Base-by-base conservation (phyloP, 164 flowering plant species). In the Stephania cephalantha region DNA sequence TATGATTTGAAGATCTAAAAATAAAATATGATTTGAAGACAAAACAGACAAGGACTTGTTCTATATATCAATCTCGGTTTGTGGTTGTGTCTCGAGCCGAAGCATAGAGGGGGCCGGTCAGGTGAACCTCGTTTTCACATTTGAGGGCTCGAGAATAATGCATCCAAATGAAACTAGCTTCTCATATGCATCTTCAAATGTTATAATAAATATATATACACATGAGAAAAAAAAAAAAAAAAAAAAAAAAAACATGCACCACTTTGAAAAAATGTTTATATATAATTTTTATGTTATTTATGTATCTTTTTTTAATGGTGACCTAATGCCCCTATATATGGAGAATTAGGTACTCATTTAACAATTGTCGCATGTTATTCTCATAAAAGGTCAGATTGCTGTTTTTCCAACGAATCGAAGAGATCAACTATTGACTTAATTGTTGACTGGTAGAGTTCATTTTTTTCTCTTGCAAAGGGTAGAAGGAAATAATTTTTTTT, bases 141-240 rank as follows among this genome's bases (percentile, higher is more conserved):
- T 70, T 75, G 68, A 75, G 69, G 77, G 67, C 78, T 45, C 73
- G 73, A 75, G 78, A 55, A 42, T 52, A 74, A 74, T 74, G 66
- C 61, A 25, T 65, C 75, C 75, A 64, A 73, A 73, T 3, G 46
- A 22, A 25, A 70, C 9, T 42, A 17, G 11, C 42, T 70, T 48
- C 72, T 70, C 46, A 9, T 30, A 50, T 53, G 29, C 15, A 61
- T 20, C 20, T n/a, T 25, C 46, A 42, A 2, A 31, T 42, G n/a
- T 69, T 48, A 48, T 48, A 48, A 48, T 48, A 48, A 8, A 48
- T 48, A 48, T 48, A 48, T 48, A 50, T 50, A 35, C 42, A 35
- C 42, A 35, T 35, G 42, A 35, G 42, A 35, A 35, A 2, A 25
- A 25, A 25, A 25, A 25, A 35, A 35, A 2, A 25, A 25, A 25